These are phyloP conservation scores for Rhynchospora tenuis DNA, from an alignment of 176 grass and related monocot genomes.

Conservation along the genomic window DNA sequence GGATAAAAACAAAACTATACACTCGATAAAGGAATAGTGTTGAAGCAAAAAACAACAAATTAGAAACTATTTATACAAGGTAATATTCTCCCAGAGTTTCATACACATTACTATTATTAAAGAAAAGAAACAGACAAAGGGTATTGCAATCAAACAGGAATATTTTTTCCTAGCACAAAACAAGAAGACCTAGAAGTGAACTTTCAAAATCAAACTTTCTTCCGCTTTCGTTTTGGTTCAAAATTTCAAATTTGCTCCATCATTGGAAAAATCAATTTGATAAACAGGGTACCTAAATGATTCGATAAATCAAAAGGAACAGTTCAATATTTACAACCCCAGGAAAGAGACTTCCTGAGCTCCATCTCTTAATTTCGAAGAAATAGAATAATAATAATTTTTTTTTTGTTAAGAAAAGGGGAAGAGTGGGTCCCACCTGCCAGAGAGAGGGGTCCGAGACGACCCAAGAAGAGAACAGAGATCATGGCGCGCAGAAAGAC, in stretches of 20 bases:
- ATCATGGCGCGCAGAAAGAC: conserved; percentile 95
- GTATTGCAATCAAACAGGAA: not conserved
- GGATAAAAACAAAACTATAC: not conserved
- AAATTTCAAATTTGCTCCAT: not conserved
- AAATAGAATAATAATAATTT: not conserved
- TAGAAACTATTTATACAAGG: not conserved
- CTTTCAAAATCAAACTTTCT: not conserved
- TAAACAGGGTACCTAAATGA: not conserved
- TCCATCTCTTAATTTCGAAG: not conserved
- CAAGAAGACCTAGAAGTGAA: not conserved
- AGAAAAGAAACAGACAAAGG: not conserved
- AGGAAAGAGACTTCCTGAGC: not conserved
- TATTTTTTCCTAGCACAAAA: not conserved
- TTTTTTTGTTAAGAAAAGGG: conserved; percentile 13
- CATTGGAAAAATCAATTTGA: not conserved
- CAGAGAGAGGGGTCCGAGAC: conserved; percentile 72
- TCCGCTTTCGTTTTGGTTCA: too few relatives aligned
- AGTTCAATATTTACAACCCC: not conserved
- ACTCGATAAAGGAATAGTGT: not conserved
- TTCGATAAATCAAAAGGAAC: not conserved
- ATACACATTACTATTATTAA: not conserved
- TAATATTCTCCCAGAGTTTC: not conserved
- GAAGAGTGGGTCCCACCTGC: conserved; percentile 62
- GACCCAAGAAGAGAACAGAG: conserved; percentile 81
- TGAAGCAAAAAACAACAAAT: not conserved